These are phyloP conservation scores for Athelia psychrophila DNA, from an alignment of 1,284 basidiomycete genomes.

Conservation along the genomic window DNA sequence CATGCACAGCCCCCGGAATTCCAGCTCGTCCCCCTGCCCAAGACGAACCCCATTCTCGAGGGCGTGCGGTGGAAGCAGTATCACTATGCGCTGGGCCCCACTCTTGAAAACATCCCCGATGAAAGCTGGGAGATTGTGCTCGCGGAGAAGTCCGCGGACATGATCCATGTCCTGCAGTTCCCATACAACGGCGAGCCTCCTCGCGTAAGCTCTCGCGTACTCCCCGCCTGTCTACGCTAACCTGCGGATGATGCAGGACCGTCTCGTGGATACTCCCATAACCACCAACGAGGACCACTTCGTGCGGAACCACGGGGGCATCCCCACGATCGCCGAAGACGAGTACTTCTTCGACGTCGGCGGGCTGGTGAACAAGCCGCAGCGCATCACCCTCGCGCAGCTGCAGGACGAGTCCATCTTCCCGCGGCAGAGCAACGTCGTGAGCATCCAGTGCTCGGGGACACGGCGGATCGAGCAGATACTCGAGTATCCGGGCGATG, in stretches of 20 bases:
- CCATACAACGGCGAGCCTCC: slow-evolving; percentile 52
- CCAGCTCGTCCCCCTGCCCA: slow-evolving; percentile 46
- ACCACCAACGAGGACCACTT: background rate
- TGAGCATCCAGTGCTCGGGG: slow-evolving; percentile 54
- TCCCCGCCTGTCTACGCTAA: slow-evolving; percentile 46
- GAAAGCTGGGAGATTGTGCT: slow-evolving; percentile 52
- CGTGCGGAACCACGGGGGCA: slow-evolving; percentile 45
- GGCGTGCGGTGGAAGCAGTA: slow-evolving; percentile 56
- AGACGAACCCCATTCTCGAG: slow-evolving; percentile 50
- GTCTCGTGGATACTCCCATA: background rate
- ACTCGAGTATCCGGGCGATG: slow-evolving; percentile 52
- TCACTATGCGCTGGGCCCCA: slow-evolving; percentile 42
- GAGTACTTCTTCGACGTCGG: slow-evolving; percentile 45
- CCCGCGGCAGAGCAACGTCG: slow-evolving; percentile 33
- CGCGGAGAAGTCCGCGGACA: slow-evolving; percentile 46
- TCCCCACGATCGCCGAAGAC: slow-evolving; percentile 43
- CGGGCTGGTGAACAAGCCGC: slow-evolving; percentile 44
- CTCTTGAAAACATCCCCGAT: slow-evolving; percentile 40
- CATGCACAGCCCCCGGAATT: slow-evolving; percentile 33
- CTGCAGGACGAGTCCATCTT: slow-evolving; percentile 43
- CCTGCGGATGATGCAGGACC: slow-evolving; percentile 38
- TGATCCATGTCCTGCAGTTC: slow-evolving; percentile 52
- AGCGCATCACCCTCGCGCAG: slow-evolving; percentile 42
- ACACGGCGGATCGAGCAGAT: slow-evolving; percentile 55
- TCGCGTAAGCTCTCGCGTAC: slow-evolving; percentile 34